phyloP scores from a whole-genome alignment of 768 basidiomycete species.

The Podaxis sp. region DNA sequence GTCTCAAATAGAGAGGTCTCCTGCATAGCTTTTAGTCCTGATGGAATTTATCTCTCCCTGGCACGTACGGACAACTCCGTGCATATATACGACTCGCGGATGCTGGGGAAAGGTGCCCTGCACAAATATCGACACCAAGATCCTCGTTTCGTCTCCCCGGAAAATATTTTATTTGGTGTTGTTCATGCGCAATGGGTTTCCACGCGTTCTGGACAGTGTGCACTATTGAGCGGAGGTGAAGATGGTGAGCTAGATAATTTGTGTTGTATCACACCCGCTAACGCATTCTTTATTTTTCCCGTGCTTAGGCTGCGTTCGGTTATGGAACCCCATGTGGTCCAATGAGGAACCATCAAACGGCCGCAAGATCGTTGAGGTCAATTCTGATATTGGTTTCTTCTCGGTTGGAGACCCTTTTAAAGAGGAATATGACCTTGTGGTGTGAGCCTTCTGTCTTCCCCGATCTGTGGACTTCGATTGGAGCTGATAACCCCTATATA shows the following conservation, averaged over 20 bases:
- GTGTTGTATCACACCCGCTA: background rate
- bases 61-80: conserved; percentile 54
- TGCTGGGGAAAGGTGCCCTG: conserved; percentile 37
- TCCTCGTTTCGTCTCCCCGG: conserved; percentile 1
- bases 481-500: conserved; percentile 14
- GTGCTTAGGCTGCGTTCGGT: conserved; percentile 56
- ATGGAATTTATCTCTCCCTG: conserved; percentile 55
- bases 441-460: conserved; percentile 36
- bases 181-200: conserved; percentile 2
- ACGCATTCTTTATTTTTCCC: background rate
- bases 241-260: background rate
- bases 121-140: conserved; percentile 42
- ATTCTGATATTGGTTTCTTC: conserved; percentile 57
- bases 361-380: conserved; percentile 43
- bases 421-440: conserved; percentile 52
- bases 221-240: conserved; percentile 9
- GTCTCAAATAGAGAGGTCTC: conserved; percentile 35
- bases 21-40: conserved; percentile 50
- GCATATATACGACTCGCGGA: conserved; percentile 63
- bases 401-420: conserved; percentile 49
- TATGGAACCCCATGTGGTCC: conserved; percentile 58
- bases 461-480: background rate
- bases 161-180: conserved; percentile 1
- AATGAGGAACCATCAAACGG: conserved; percentile 37
- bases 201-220: conserved; percentile 3